Evolutionary conservation across 306 rosid genomes (phyloP), one percentile per base, ranked within the genome.

Genomic region (Fragaria iinumae): DNA sequence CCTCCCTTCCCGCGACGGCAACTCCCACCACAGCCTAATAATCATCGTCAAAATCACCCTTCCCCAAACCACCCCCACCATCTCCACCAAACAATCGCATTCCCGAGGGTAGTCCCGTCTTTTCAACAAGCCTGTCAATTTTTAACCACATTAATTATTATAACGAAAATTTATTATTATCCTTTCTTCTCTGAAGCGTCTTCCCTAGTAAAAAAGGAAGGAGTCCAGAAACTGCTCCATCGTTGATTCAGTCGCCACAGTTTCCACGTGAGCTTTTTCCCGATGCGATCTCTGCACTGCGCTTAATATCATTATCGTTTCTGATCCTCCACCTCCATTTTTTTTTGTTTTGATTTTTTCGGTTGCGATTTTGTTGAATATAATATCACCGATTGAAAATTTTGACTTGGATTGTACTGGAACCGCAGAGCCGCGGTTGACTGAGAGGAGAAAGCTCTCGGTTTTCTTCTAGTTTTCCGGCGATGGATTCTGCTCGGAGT

Each of bases 401-500:
- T 41, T 74, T 74, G 78, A 49, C 45, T 69, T 66, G 70, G 23
- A 52, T 20, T 52, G 48, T 49, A 72, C 56, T 34, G 57, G 62
- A 36, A 2, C 34, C 1, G 36, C 39, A 82, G 64, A 23, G 18
- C 67, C 60, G 80, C 70, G 53, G 80, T 63, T 81, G 73, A 83
- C 71, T 27, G 72, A 32, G 80, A 23, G 25, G 32, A 29, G 32
- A 29, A 59, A 56, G 65, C 36, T 25, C 12, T 55, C 3, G 38
- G 45, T 14, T 16, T 64, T 20, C 14, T 16, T 0, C 4, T 38
- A 5, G 41, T 38, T 8, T 14, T 62, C 38, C 67, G 69, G 69
- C 45, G 52, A 88, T 88, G 91, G 91, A 85, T 81, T 85, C 91
- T 36, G 85, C 91, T 23, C 74, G 87, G 76, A 85, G 89, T 55